Evolutionary conservation across 1,284 basidiomycete species (phyloP), one percentile per base, ranked within the genome.

Genomic region (Porogramme epimiltina): DNA sequence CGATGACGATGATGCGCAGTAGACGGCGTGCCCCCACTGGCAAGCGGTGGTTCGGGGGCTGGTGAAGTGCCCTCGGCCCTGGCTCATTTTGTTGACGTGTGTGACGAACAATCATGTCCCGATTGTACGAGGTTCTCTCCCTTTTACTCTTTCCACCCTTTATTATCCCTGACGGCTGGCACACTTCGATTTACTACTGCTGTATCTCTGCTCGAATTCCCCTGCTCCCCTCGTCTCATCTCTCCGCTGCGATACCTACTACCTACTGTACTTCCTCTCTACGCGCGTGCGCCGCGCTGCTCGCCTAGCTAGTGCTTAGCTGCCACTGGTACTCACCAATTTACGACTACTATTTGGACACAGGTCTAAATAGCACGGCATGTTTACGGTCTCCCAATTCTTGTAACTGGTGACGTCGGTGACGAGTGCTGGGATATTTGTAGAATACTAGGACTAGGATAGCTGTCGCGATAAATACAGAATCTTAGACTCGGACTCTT

Each of bases 121-220:
- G 55, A 57, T 44, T 56, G 55, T 57, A 59, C 56, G 55, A 55
- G 56, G 52, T 59, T 57, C 55, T 54, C 49, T 64, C 59, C 49
- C 58, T 62, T 61, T 59, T 61, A 61, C 61, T 59, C 50, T 59
- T 55, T 60, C 56, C n/a, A n/a, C n/a, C n/a, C 57, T 31, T 54
- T 59, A 56, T 46, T 56, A 54, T 52, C 52, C 54, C 56, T 61
- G 49, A 57, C 53, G 60, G 58, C 58, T 58, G 54, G 59, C 48
- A n/a, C n/a, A 52, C 53, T 55, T 25, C 34, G 44, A 54, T 55
- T 58, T 60, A 51, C 38, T 40, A 42, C 49, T 54, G 51, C 60
- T 62, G 54, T 56, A 52, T 56, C 58, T 57, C 45, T 53, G 51
- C 39, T 48, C 54, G 5, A 25, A 40, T 31, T n/a, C 48, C 24